A percentile compares a stretch with the other conserved stretches of the same genome.
Conservation (phyloP, 2,329 filamentous ascomycete genomes). For the Cordyceps javanica region DNA sequence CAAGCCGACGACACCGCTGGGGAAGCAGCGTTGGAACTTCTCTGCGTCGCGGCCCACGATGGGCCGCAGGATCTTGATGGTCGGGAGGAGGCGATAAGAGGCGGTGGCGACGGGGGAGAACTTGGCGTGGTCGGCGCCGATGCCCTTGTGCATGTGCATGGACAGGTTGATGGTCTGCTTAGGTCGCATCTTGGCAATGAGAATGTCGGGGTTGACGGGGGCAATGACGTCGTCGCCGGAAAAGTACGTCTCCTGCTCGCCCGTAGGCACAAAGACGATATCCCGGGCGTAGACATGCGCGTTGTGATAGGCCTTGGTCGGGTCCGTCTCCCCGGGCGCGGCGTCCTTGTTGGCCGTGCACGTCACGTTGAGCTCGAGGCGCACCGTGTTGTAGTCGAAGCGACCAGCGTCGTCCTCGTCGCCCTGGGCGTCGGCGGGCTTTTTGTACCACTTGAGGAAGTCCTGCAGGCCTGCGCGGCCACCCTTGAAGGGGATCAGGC, state of each 20-base stretch:
- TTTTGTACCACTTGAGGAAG: constrained; percentile 77
- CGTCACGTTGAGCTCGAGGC: constrained; percentile 67
- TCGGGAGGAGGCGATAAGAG: constrained; percentile 83
- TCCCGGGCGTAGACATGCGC: constrained; percentile 76
- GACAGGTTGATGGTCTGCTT: constrained; percentile 80
- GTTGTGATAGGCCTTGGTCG: constrained; percentile 76
- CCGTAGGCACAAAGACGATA: constrained; percentile 70
- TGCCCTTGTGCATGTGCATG: constrained; percentile 89
- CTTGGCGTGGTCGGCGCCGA: constrained; percentile 91
- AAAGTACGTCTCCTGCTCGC: constrained; percentile 66
- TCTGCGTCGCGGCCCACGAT: constrained; percentile 81
- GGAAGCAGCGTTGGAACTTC: constrained; percentile 89
- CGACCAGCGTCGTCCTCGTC: constrained; percentile 51
- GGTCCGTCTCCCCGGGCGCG: constrained; percentile 67
- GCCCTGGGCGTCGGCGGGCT: constrained; percentile 57
- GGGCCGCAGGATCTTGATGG: constrained; percentile 75
- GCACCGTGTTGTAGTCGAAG: constrained; percentile 81
- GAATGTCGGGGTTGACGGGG: constrained; percentile 83
- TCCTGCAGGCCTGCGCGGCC: constrained; percentile 66
- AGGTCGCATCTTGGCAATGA: constrained; percentile 89
- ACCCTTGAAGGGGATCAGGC: constrained; percentile 83
- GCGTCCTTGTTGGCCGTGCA: constrained; percentile 77
- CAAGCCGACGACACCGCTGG: constrained; percentile 76
- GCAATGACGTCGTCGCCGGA: constrained; percentile 60
- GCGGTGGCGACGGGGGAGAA: constrained; percentile 95